A percentile compares a stretch with the other conserved stretches of the same genome.
These are phyloP conservation scores for Apiospora aurea DNA, from an alignment of 2,329 filamentous ascomycete genomes.

Conservation along the genomic window DNA sequence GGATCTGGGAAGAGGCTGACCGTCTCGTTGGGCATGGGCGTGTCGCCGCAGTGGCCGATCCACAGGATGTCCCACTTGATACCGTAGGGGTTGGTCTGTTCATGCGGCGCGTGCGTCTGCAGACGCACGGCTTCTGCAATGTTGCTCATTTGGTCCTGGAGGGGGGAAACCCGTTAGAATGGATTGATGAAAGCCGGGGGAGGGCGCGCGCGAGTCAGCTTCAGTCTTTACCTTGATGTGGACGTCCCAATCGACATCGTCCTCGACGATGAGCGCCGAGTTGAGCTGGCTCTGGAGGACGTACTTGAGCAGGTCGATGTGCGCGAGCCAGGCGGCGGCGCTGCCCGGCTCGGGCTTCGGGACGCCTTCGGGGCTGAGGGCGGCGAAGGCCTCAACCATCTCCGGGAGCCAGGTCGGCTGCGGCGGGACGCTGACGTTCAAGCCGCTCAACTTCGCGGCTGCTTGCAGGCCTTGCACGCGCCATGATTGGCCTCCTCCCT, in stretches of 20 bases:
- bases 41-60: conserved; percentile 48
- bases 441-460: conserved; percentile 41
- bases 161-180: not conserved
- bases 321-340: conserved; percentile 40
- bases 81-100: conserved; percentile 35
- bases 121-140: conserved; percentile 42
- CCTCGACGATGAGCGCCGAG: conserved; percentile 48
- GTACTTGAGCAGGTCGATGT: conserved; percentile 42
- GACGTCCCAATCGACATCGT: conserved; percentile 51
- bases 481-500: conserved; percentile 35
- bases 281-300: conserved; percentile 40
- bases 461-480: conserved; percentile 44
- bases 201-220: no score
- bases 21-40: conserved; percentile 29
- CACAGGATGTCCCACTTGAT: conserved; percentile 48
- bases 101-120: conserved; percentile 31
- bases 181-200: no score
- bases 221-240: conserved; percentile 36
- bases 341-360: conserved; percentile 31
- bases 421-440: conserved; percentile 42
- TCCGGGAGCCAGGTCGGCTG: conserved; percentile 41
- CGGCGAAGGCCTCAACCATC: conserved; percentile 40
- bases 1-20: conserved; percentile 34
- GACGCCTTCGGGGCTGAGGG: conserved; percentile 32
- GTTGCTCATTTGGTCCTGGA: conserved; percentile 37